Conservation (phyloP, 2,329 filamentous ascomycete species). For the Penicillium nordicum region DNA sequence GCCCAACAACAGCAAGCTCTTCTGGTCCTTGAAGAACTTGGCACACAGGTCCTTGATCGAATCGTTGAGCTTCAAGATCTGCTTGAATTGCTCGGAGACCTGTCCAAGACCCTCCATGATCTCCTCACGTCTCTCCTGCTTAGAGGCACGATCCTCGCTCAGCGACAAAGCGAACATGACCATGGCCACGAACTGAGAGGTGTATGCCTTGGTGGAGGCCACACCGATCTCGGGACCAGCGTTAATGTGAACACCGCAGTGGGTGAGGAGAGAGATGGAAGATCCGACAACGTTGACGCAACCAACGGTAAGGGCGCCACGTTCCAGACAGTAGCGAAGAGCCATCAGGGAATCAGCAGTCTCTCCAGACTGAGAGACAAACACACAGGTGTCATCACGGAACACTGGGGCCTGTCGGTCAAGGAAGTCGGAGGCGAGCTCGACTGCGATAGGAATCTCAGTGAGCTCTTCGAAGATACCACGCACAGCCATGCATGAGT, state of each 20-base stretch:
- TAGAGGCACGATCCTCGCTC: conserved; percentile 93
- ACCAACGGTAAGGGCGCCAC: conserved; percentile 92
- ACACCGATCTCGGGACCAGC: conserved; percentile 98
- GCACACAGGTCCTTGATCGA: conserved; percentile 92
- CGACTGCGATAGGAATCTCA: conserved; percentile 95
- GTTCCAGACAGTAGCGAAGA: conserved; percentile 95
- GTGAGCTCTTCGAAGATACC: conserved; percentile 97
- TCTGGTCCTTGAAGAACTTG: conserved; percentile 94
- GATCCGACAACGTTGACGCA: conserved; percentile 98
- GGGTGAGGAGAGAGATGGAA: conserved; percentile 95
- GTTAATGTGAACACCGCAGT: conserved; percentile 99
- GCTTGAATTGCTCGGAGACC: conserved; percentile 86
- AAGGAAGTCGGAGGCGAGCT: conserved; percentile 96
- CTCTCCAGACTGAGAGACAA: conserved; percentile 98
- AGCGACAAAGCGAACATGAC: conserved; percentile 98
- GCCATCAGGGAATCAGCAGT: conserved; percentile 97
- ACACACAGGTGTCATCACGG: conserved; percentile 98
- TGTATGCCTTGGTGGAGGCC: conserved; percentile 98
- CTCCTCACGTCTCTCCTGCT: conserved; percentile 84
- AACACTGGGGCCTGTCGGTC: conserved; percentile 96
- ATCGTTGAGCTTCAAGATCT: conserved; percentile 86
- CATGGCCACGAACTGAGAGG: conserved; percentile 98
- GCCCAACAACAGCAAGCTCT: conserved; percentile 87
- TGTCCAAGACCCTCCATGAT: conserved; percentile 91
- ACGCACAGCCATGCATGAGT: conserved; percentile 99